phyloP scores from a whole-genome alignment of 2,329 filamentous ascomycete genomes.

The Piedraia hortae region DNA sequence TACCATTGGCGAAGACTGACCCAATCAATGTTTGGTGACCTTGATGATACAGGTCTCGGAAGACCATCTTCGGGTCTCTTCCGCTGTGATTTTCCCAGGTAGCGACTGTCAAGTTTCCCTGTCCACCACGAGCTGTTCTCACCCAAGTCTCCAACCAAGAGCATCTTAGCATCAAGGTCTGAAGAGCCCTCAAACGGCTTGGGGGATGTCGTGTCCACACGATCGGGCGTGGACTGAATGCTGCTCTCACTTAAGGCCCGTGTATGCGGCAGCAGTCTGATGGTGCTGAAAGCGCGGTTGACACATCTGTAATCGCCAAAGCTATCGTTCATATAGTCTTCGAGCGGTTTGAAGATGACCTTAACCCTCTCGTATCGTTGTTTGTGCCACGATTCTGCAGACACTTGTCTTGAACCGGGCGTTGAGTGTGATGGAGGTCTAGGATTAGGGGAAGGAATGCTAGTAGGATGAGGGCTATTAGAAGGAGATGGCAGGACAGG shows the following conservation, averaged over 20 bases:
- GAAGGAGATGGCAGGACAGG: slow-evolving; percentile 4
- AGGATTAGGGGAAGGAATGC: slow-evolving; percentile 4
- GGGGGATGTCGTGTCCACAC: slow-evolving; percentile 4
- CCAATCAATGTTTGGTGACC: slow-evolving; percentile 52
- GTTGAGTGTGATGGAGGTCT: slow-evolving; percentile 6
- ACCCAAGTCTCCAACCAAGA: slow-evolving; percentile 46
- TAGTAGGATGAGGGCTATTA: slow-evolving; percentile 5
- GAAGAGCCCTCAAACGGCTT: slow-evolving; percentile 20
- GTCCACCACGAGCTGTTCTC: slow-evolving; percentile 71
- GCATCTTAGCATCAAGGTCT: slow-evolving; percentile 46
- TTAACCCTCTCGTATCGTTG: slow-evolving; percentile 17
- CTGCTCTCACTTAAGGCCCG: slow-evolving; percentile 19
- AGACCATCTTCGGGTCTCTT: slow-evolving; percentile 9
- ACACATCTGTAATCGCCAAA: slow-evolving; percentile 43
- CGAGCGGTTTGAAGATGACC: slow-evolving; percentile 44
- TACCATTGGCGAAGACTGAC: slow-evolving; percentile 47
- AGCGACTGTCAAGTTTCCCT: slow-evolving; percentile 21
- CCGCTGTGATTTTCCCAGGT: slow-evolving; percentile 8
- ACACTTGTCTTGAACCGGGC: slow-evolving; percentile 7
- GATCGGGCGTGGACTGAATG: slow-evolving; percentile 13
- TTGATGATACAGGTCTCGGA: slow-evolving; percentile 22
- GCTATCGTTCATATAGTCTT: slow-evolving; percentile 45
- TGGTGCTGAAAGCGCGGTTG: slow-evolving; percentile 46
- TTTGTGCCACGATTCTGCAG: slow-evolving; percentile 7
- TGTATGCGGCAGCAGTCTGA: slow-evolving; percentile 15